These are phyloP conservation scores for Quillaja saponaria DNA, from an alignment of 306 rosid species.

Conservation along the genomic window DNA sequence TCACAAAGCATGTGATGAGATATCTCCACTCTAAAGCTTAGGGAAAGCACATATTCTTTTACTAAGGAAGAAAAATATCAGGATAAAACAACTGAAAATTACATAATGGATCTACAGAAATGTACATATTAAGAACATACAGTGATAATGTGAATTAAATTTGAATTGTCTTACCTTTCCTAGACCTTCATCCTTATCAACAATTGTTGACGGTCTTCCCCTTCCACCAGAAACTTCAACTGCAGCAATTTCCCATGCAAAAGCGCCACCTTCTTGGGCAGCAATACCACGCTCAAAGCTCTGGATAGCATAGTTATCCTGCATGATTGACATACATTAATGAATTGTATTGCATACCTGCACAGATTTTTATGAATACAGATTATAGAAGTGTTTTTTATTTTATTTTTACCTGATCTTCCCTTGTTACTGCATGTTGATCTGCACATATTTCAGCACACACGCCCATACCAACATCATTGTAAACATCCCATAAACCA, in stretches of 20 bases:
- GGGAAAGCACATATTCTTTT: constrained; percentile 23
- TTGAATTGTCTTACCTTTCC: constrained; percentile 67
- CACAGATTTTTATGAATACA: constrained; percentile 11
- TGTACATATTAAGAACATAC: constrained; percentile 1
- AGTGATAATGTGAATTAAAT: neutral
- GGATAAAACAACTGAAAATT: constrained; percentile 12
- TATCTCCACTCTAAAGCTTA: constrained; percentile 17
- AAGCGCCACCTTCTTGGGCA: constrained; percentile 73
- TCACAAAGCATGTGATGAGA: constrained; percentile 6
- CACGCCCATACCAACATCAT: constrained; percentile 84
- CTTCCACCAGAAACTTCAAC: constrained; percentile 98
- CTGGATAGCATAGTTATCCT: constrained; percentile 80
- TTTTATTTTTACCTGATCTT: constrained; percentile 63
- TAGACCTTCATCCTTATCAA: constrained; percentile 85
- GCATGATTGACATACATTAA: constrained; percentile 35
- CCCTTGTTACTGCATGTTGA: constrained; percentile 76
- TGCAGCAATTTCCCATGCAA: constrained; percentile 90
- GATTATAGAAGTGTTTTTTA: neutral
- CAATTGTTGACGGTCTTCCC: constrained; percentile 80
- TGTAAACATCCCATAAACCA: constrained; percentile 94
- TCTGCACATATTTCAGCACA: constrained; percentile 98
- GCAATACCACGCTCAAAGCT: constrained; percentile 97
- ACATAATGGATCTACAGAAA: constrained; percentile 2
- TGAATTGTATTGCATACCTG: constrained; percentile 2
- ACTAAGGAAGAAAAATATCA: neutral